These are phyloP conservation scores for Solanum medicagineum DNA, from an alignment of 257 asterid genomes.

Conservation along the genomic window DNA sequence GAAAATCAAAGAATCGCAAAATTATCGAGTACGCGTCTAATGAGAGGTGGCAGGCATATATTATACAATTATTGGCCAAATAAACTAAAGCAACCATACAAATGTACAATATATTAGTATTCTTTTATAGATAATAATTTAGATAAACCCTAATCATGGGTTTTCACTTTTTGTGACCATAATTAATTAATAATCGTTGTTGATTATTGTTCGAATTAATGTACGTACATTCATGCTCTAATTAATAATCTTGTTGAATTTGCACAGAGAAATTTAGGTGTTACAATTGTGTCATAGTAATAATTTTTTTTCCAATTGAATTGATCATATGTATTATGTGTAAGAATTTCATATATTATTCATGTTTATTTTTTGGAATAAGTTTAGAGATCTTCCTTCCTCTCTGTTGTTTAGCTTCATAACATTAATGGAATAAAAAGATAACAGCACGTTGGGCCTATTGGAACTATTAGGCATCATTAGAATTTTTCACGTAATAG, in stretches of 20 bases:
- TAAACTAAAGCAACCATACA: too few species aligned
- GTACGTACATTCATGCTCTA: neutral
- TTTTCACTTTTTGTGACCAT: neutral
- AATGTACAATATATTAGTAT: too few species aligned
- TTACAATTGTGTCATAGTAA: conserved; percentile 2
- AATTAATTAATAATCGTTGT: neutral
- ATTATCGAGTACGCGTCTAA: too few species aligned
- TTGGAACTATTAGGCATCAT: too few species aligned
- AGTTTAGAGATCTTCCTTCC: neutral
- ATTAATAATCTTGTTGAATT: conserved; percentile 14
- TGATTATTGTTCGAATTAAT: neutral
- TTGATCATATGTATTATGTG: neutral
- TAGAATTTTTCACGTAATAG: too few species aligned
- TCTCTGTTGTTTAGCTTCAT: neutral
- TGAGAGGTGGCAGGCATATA: too few species aligned
- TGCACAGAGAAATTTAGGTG: conserved; percentile 23
- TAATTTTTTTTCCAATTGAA: neutral
- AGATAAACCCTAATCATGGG: neutral
- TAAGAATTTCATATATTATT: neutral
- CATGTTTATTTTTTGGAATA: neutral
- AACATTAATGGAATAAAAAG: too few species aligned
- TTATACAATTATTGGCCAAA: too few species aligned
- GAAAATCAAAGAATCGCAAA: too few species aligned
- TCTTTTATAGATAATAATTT: too few species aligned
- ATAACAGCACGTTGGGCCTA: too few species aligned